These are phyloP conservation scores for Sarocladium kiliense DNA, from an alignment of 2,329 filamentous ascomycete genomes.

Conservation along the genomic window DNA sequence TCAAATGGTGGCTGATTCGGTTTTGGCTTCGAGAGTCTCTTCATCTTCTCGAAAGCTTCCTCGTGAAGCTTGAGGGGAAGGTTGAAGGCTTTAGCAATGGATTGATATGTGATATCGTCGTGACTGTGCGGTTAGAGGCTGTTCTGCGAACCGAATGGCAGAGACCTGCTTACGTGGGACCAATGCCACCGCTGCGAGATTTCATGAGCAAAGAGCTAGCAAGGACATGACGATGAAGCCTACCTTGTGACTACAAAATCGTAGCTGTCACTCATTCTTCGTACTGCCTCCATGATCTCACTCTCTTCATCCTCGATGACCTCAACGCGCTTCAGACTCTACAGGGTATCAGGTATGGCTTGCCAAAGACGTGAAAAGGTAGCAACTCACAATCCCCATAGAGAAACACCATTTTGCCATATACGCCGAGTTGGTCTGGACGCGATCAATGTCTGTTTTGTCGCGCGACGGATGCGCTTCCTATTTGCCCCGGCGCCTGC, in stretches of 20 bases:
- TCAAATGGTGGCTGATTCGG: slow-evolving; percentile 70
- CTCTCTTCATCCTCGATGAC: slow-evolving; percentile 89
- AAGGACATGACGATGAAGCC: background rate
- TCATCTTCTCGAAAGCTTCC: slow-evolving; percentile 77
- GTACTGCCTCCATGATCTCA: slow-evolving; percentile 84
- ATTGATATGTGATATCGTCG: slow-evolving; percentile 95
- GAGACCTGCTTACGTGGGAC: slow-evolving; percentile 69
- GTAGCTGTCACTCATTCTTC: slow-evolving; percentile 81
- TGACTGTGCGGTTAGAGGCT: slow-evolving; percentile 51
- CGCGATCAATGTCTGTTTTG: background rate
- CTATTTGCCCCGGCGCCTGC: background rate
- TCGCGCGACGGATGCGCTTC: background rate
- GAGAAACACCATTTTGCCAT: slow-evolving; percentile 62
- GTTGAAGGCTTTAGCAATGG: slow-evolving; percentile 83
- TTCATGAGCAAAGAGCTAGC: slow-evolving; percentile 3
- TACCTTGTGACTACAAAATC: slow-evolving; percentile 89
- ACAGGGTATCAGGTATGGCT: background rate
- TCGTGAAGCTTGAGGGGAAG: slow-evolving; percentile 74
- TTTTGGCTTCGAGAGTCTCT: slow-evolving; percentile 67
- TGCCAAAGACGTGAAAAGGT: too few relatives aligned
- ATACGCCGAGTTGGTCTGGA: slow-evolving; percentile 58
- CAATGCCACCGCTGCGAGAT: slow-evolving; percentile 72
- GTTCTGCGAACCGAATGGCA: background rate
- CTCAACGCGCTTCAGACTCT: slow-evolving; percentile 78
- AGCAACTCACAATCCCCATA: slow-evolving; percentile 48